Base-by-base conservation (phyloP, 495 filamentous ascomycete species). In the Lasiosphaeria hispida region DNA sequence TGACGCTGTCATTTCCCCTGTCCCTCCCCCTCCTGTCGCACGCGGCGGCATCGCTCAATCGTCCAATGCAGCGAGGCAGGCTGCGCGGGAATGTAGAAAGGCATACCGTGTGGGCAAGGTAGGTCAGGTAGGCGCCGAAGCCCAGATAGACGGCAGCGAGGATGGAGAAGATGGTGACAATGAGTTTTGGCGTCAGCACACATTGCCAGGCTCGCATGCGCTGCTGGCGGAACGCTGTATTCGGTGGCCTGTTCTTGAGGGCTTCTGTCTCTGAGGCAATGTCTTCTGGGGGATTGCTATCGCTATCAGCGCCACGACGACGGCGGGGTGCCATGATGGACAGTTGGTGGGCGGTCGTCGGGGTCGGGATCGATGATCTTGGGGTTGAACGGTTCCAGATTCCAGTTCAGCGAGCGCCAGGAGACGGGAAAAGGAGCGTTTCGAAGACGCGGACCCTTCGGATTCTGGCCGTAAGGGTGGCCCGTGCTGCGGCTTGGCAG, bases 151-250 rank as follows among this genome's bases (percentile, higher is more conserved):
- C 57, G 55, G 63, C 65, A 49, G 69, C 63, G 15, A 72, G 63
- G 51, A 70, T 64, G 30, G 69, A 70, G 56, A 70, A 72, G 33
- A 70, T 66, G 59, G 63, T 68, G 62, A 72, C 68, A 39, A 72
- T 72, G 40, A 72, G 68, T 48, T 70, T 70, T 8, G 69, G 69
- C 0, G 69, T 72, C 65, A 72, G 69, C 53, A 72, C 69, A 39
- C 67, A 70, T 51, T 70, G 68, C 69, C 69, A 72, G 53, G 69
- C 69, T 35, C 64, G 66, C 67, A 72, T 70, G 60, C 69, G 69
- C 56, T 72, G 69, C 57, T 72, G 69, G 45, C 69, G 69, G 53
- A 72, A 70, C 30, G 69, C 69, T 2, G 69, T 72, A 52, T 72
- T 72, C 15, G 69, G 67, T 19, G 69, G 69, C 50, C 68, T 62